phyloP scores from a whole-genome alignment of 768 basidiomycete species.

The Candolleomyces eurysporus region DNA sequence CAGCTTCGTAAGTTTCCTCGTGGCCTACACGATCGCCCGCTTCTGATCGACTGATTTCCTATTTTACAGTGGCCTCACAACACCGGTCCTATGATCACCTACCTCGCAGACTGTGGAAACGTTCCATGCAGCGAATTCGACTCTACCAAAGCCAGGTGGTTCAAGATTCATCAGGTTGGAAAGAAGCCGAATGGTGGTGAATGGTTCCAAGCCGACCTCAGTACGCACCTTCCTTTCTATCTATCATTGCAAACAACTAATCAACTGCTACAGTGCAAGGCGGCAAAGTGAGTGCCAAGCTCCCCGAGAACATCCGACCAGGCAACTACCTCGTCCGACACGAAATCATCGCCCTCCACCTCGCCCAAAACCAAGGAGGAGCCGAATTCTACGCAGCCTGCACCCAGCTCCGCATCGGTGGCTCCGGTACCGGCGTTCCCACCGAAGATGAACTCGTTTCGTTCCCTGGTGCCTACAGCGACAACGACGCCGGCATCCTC shows the following conservation, averaged over 20 bases:
- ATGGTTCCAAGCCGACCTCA: conserved; percentile 57
- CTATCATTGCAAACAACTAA: background rate
- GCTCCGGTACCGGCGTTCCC: conserved; percentile 51
- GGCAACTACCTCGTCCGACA: conserved; percentile 78
- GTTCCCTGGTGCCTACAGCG: conserved; percentile 73
- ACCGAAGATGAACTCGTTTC: conserved; percentile 49
- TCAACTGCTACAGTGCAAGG: conserved; percentile 32
- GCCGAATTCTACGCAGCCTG: conserved; percentile 85
- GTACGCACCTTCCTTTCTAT: conserved; percentile 31
- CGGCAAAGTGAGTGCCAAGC: conserved; percentile 33
- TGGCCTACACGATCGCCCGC: too few relatives aligned
- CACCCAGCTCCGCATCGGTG: conserved; percentile 53
- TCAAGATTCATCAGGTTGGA: conserved; percentile 65
- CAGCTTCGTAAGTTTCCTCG: conserved; percentile 27
- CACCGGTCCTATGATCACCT: conserved; percentile 70
- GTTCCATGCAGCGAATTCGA: conserved; percentile 61
- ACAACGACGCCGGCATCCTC: conserved; percentile 70
- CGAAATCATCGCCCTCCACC: conserved; percentile 78
- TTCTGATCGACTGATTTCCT: background rate
- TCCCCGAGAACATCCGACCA: conserved; percentile 53
- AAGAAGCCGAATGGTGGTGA: conserved; percentile 30
- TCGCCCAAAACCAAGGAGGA: conserved; percentile 52
- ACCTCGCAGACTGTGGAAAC: conserved; percentile 63
- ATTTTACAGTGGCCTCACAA: conserved; percentile 46
- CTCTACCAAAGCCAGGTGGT: conserved; percentile 60